These are phyloP conservation scores for Komagataea norvegica DNA, from an alignment of 1,139 yeast genomes.

Conservation along the genomic window DNA sequence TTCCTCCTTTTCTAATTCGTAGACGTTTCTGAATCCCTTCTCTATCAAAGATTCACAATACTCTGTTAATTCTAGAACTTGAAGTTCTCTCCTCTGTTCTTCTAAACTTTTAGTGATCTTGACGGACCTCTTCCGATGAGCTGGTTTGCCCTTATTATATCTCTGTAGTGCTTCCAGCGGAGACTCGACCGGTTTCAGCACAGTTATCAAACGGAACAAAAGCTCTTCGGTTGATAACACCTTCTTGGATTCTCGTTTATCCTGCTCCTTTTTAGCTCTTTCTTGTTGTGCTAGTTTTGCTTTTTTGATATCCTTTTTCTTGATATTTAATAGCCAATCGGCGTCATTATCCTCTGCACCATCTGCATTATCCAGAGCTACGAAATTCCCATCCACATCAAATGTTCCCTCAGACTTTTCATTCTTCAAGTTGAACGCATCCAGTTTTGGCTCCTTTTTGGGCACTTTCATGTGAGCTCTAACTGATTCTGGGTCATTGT, in stretches of 20 bases:
- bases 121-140: conserved; percentile 15
- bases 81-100: conserved; percentile 19
- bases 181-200: conserved; percentile 57
- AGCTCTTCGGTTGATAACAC: conserved; percentile 27
- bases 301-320: conserved; percentile 41
- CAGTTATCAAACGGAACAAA: conserved; percentile 36
- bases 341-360: conserved; percentile 43
- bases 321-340: conserved; percentile 44
- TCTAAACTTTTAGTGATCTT: conserved; percentile 17
- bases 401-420: conserved; percentile 59
- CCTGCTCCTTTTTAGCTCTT: conserved; percentile 21
- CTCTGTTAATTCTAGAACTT: conserved; percentile 44
- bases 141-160: conserved; percentile 32
- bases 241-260: conserved; percentile 12
- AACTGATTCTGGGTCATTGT: conserved; percentile 12
- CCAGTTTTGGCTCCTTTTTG: conserved; percentile 42
- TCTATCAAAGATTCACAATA: conserved; percentile 43
- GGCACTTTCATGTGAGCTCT: conserved; percentile 7
- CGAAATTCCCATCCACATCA: conserved; percentile 59
- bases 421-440: conserved; percentile 55
- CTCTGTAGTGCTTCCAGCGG: conserved; percentile 58
- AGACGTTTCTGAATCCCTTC: conserved; percentile 40
- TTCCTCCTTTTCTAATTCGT: conserved; percentile 57
- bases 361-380: conserved; percentile 36
- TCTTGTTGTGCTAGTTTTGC: conserved; percentile 42